Evolutionary conservation across 768 basidiomycete species (phyloP), one percentile per base, ranked within the genome.

Genomic region (Mycena galopus): DNA sequence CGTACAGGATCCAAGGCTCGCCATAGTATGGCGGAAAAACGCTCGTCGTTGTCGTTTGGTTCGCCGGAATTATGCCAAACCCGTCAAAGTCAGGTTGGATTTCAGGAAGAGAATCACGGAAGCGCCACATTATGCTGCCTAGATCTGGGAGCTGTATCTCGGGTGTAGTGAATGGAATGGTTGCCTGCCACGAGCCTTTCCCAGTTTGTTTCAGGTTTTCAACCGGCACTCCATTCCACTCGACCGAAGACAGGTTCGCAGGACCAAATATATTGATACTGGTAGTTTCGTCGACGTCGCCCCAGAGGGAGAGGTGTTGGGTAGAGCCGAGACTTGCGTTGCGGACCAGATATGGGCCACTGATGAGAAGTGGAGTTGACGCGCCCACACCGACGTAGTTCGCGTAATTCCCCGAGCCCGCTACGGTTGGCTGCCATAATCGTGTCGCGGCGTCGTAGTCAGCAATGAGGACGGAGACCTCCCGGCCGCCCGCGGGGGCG

Each of bases 31-130:
- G 87, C 72, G 84, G 83, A 63, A 83, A 84, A 21, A 87, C 85
- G 61, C 87, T 86, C 50, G 86, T 88, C 25, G 91, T 91, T 35
- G 81, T 82, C 42, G 83, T 88, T 71, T 88, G 88, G 73, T 89
- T 82, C 6, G 89, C 90, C 44, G 79, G 72, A n/a, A 82, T 80
- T 90, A 88, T 91, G n/a, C 71, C 69, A 10, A 82, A 79, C 73
- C 92, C 91, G 58, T 86, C 84, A 74, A 86, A 92, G 29, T 67
- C 77, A 1, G 72, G 47, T 50, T 79, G 76, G 7, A 89, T 83
- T 80, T 92, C 91, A 1, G 91, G 91, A n/a, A 92, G 78, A 72
- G 86, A 87, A 71, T 90, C 83, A 17, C 81, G 80, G 75, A 86
- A 91, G 69, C 81, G 86, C 91, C 91, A 92, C 19, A 79, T 76